phyloP scores from a whole-genome alignment of 495 filamentous ascomycete species.

The Talaromyces borbonicus region DNA sequence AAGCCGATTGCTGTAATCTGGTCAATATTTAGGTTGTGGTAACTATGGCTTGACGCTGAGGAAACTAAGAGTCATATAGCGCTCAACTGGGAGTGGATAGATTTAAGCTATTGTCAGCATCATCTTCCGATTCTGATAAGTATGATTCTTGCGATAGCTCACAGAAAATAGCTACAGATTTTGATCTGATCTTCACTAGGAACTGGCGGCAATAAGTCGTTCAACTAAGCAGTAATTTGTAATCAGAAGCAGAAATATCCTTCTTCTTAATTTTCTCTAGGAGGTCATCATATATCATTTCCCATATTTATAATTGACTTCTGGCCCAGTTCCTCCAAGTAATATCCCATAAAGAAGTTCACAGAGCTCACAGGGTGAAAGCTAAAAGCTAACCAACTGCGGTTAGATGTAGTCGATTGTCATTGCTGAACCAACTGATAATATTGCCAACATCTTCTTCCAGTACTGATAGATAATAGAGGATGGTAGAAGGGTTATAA shows the following conservation, averaged over 20 bases:
- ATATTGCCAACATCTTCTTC: constrained; percentile 21
- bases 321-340: constrained; percentile 10
- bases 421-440: constrained; percentile 4
- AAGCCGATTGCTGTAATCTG: constrained; percentile 7
- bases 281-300: constrained; percentile 26
- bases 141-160: constrained; percentile 6
- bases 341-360: constrained; percentile 3
- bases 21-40: background rate
- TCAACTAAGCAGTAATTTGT: constrained; percentile 8
- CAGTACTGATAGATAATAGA: constrained; percentile 30
- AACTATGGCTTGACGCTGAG: constrained; percentile 3
- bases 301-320: constrained; percentile 23
- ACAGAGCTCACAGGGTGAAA: constrained; percentile 12
- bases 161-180: constrained; percentile 7
- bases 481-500: constrained; percentile 24
- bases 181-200: constrained; percentile 17
- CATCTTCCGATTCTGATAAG: constrained; percentile 8
- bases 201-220: constrained; percentile 13
- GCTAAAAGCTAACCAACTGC: constrained; percentile 12
- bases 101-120: constrained; percentile 9
- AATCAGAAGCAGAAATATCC: constrained; percentile 15
- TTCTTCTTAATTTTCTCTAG: constrained; percentile 21
- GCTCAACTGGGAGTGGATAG: constrained; percentile 9
- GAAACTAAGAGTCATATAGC: background rate
- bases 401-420: constrained; percentile 14